Conservation (phyloP, 352 stramenopile genomes). For the Phytophthora uliginosa region DNA sequence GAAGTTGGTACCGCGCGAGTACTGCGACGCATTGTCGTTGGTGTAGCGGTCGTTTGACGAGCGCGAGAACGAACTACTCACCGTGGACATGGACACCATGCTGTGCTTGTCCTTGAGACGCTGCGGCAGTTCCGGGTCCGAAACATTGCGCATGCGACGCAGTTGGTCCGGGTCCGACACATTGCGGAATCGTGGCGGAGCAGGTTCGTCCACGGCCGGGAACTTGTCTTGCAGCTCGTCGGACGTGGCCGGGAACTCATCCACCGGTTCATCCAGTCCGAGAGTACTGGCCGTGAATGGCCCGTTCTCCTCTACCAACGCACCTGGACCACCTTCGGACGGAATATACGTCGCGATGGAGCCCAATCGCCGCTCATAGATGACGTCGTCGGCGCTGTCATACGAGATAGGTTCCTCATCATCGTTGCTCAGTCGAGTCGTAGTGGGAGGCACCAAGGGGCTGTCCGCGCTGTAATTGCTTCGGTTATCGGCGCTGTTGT, state of each 20-base stretch:
- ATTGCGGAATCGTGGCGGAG: conserved; percentile 40
- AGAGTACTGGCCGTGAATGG: conserved; percentile 26
- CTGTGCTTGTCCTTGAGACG: conserved; percentile 51
- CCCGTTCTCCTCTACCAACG: conserved; percentile 29
- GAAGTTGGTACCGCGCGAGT: conserved; percentile 48
- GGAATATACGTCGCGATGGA: conserved; percentile 47
- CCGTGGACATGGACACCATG: conserved; percentile 68
- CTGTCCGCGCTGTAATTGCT: conserved; percentile 28
- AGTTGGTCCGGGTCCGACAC: conserved; percentile 45
- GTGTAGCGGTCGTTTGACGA: conserved; percentile 42
- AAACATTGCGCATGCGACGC: conserved; percentile 45
- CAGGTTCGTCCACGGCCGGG: conserved; percentile 36
- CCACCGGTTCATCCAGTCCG: conserved; percentile 33
- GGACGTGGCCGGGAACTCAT: conserved; percentile 37
- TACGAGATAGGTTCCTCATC: conserved; percentile 40
- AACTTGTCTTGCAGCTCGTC: conserved; percentile 51
- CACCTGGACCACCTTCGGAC: conserved; percentile 28
- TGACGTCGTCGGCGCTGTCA: conserved; percentile 44
- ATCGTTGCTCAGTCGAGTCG: conserved; percentile 31
- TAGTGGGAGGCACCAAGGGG: conserved; percentile 25
- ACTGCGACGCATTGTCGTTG: conserved; percentile 45
- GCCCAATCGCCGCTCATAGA: conserved; percentile 40
- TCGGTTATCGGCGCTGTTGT: conserved; percentile 21
- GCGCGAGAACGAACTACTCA: conserved; percentile 62
- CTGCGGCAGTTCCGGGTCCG: conserved; percentile 34